Percentiles rank a stretch among this genome's conserved stretches.
Evolutionary conservation across 148 eudicot species (phyloP).

Genomic region (Rhododendron ovatum): DNA sequence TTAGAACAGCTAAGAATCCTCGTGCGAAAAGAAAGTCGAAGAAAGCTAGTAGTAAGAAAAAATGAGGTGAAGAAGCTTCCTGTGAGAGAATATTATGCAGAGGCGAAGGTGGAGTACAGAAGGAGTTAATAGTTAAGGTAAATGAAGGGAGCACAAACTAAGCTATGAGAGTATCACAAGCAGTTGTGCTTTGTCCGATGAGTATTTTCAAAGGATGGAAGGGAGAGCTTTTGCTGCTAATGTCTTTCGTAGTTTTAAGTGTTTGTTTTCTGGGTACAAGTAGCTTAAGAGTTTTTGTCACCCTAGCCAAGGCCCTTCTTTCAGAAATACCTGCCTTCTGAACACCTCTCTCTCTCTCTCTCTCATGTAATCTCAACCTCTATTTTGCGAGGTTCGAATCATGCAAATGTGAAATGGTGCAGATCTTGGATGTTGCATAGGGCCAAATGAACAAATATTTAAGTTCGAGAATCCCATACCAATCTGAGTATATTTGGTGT

Average conservation of each 20-base stretch:
- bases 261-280: not conserved
- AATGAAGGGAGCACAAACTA: not conserved
- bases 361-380: not conserved
- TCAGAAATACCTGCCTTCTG: not conserved
- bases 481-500: not conserved
- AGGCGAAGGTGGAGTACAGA: not conserved
- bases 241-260: not conserved
- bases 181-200: not conserved
- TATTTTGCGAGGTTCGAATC: not conserved
- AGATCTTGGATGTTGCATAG: not conserved
- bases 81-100: constrained; percentile 5
- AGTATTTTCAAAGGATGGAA: not conserved
- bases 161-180: not conserved
- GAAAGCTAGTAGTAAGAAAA: constrained; percentile 15
- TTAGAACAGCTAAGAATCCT: constrained; percentile 29
- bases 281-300: not conserved
- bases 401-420: not conserved
- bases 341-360: not conserved
- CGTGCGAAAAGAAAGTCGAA: constrained; percentile 37
- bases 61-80: constrained; percentile 7
- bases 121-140: not conserved
- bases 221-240: not conserved
- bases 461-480: not conserved
- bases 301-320: not conserved
- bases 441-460: not conserved